Evolutionary conservation across 768 basidiomycete species (phyloP), one percentile per base, ranked within the genome.

Genomic region (Auricularia sp.): DNA sequence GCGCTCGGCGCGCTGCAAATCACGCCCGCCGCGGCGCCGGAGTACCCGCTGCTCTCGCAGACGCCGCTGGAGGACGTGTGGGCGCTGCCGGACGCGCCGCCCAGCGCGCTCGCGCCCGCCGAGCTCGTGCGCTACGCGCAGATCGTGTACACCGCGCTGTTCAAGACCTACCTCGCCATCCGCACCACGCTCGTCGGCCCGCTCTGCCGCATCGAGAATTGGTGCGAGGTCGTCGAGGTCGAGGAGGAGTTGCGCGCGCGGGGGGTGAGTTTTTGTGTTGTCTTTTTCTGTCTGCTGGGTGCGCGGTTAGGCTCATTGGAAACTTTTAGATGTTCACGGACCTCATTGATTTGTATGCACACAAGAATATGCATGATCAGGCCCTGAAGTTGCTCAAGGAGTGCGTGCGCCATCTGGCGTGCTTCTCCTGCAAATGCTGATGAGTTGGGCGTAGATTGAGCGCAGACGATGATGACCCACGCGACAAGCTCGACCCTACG

Each of bases 201-300:
- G 36, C 74, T 98, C 61, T 98, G 96, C 74, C 83, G 96, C 53
- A 78, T 96, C 33, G 84, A 91, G 2, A 98, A 97, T 74, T 99
- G 94, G 93, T 98, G 96, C 74, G 97, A 98, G 71, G 94, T 98
- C 1, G 86, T 85, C 3, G 91, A 95, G 70, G 91, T 95, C 1
- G 94, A 99, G 72, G 93, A 90, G 71, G 84, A 93, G 66, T 75
- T 99, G 62, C 81, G 85, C 64, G 84, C 83, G 35, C 83, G 88
- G 42, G 87, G 89, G 84, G 95, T 92, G 64, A 36, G 81, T 70
- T n/a, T 44, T 10, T 60, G 62, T 16, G 16, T 33, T 23, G 62
- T 14, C 36, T 2, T 10, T 44, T 18, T 18, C 14, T 5, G 47
- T 5, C 14, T 51, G 47, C 47, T 51, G 18, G 21, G 56, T 29